Base-by-base conservation (phyloP, 1,284 basidiomycete genomes). In the Pseudomicrostroma phylloplanum region DNA sequence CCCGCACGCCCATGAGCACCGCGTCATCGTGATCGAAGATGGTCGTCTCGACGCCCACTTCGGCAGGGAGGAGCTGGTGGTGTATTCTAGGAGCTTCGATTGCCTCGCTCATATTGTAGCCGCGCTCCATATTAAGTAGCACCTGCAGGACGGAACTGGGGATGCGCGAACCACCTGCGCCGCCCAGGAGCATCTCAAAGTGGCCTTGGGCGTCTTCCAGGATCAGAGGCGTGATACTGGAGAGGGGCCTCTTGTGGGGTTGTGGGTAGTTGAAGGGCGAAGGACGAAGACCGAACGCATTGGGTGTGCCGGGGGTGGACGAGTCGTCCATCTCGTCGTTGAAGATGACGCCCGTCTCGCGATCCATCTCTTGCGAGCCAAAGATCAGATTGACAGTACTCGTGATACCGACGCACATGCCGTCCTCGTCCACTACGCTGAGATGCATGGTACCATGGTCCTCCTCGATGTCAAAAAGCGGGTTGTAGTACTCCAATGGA, bases 301-400 rank as follows among this genome's bases (percentile, higher is more conserved):
- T 92, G 6, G 90, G 84, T 19, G 80, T 79, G 3, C 89, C 91
- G 0, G 91, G 91, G 1, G 84, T 87, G 8, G 90, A 88, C 78
- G 93, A 93, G 79, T 96, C 92, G 70, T 92, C 90, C 88, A 89
- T 89, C 73, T 94, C 90, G 74, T 96, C 87, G 75, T 96, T 96
- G 54, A 96, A 80, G 59, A 96, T 85, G 30, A 96, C 84, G 0
- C 92, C 93, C 0, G 91, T 93, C 43, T 86, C 83, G 0, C 88
- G 84, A 78, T 92, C 91, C 74, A 93, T 83, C 13, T 94, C 88
- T 60, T 83, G 83, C 4, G 88, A 90, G n/a, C 92, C 92, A 80
- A 94, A 96, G 39, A 83, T 81, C 19, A 92, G 76, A 79, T 96
- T 96, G 57, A 96, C 87, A 0, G 92, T 93, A 0, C 88, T 88